These are phyloP conservation scores for Calamus simplicifolius DNA, from an alignment of 176 grass and related monocot genomes.

Conservation along the genomic window DNA sequence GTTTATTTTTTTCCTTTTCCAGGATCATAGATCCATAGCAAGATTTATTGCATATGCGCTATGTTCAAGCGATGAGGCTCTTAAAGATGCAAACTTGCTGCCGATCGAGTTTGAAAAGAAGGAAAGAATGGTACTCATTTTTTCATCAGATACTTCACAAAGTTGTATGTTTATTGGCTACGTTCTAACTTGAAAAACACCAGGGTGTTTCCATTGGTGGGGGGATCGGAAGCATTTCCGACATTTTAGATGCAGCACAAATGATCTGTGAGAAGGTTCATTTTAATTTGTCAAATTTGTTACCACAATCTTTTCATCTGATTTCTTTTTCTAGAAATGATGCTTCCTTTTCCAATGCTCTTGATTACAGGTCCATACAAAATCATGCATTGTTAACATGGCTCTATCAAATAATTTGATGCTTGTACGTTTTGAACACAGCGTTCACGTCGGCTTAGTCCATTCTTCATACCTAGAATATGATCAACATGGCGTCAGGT, in stretches of 20 bases:
- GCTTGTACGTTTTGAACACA: constrained; percentile 23
- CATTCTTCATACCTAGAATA: constrained; percentile 86
- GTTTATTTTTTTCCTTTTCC: constrained; percentile 33
- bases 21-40: constrained; percentile 83
- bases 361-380: too few relatives aligned
- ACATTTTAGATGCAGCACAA: constrained; percentile 75
- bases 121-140: constrained; percentile 63
- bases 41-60: constrained; percentile 89
- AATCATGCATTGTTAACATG: neutral
- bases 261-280: constrained; percentile 75
- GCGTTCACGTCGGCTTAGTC: constrained; percentile 73
- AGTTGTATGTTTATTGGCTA: neutral
- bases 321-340: neutral
- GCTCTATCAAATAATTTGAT: constrained; percentile 2
- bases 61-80: constrained; percentile 87
- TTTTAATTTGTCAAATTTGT: constrained; percentile 4
- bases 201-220: constrained; percentile 90
- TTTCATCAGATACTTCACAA: constrained; percentile 6
- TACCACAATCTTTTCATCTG: neutral
- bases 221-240: constrained; percentile 82
- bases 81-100: constrained; percentile 78
- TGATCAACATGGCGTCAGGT: constrained; percentile 97
- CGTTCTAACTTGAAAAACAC: constrained; percentile 26
- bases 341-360: constrained; percentile 1
- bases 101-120: constrained; percentile 50